These are phyloP conservation scores for Hypoxylon cercidicola DNA, from an alignment of 495 filamentous ascomycete genomes.

Conservation along the genomic window DNA sequence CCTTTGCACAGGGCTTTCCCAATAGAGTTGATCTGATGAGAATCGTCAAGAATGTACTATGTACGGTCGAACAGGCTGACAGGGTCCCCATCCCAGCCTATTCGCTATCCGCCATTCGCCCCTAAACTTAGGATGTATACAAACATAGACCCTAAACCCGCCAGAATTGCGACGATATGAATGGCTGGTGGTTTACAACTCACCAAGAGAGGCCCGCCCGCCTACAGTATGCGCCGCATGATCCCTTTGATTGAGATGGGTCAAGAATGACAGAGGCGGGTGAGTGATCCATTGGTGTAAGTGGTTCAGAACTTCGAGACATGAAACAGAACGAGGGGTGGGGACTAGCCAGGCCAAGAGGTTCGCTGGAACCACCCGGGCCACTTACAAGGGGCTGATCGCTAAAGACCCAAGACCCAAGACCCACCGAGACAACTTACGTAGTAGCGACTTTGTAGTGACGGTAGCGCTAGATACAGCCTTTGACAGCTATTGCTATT, in stretches of 20 bases:
- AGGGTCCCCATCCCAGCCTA: slow-evolving; percentile 38
- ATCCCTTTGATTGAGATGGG: slow-evolving; percentile 34
- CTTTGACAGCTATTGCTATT: too few relatives aligned
- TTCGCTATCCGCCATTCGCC: slow-evolving; percentile 4
- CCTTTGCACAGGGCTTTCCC: slow-evolving; percentile 30
- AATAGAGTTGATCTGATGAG: slow-evolving; percentile 37
- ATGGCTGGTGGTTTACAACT: slow-evolving; percentile 42
- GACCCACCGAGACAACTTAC: slow-evolving; percentile 11
- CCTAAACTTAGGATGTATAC: slow-evolving; percentile 34
- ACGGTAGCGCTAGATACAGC: slow-evolving; percentile 24
- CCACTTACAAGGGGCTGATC: slow-evolving; percentile 27
- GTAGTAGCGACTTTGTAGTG: slow-evolving; percentile 8
- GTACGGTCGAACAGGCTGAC: not conserved
- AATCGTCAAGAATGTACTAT: slow-evolving; percentile 30
- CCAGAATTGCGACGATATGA: slow-evolving; percentile 36
- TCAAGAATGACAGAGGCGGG: slow-evolving; percentile 34
- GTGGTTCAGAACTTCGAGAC: slow-evolving; percentile 38
- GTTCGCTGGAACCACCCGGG: slow-evolving; percentile 26
- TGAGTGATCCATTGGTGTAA: slow-evolving; percentile 39
- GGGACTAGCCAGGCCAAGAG: slow-evolving; percentile 22
- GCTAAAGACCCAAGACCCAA: not conserved
- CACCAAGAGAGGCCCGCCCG: slow-evolving; percentile 35
- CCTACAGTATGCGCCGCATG: slow-evolving; percentile 44
- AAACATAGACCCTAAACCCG: slow-evolving; percentile 34
- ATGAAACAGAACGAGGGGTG: slow-evolving; percentile 43